A percentile compares a stretch with the other conserved stretches of the same genome.
These are phyloP conservation scores for Trametes elegans DNA, from an alignment of 768 basidiomycete genomes.

Conservation along the genomic window DNA sequence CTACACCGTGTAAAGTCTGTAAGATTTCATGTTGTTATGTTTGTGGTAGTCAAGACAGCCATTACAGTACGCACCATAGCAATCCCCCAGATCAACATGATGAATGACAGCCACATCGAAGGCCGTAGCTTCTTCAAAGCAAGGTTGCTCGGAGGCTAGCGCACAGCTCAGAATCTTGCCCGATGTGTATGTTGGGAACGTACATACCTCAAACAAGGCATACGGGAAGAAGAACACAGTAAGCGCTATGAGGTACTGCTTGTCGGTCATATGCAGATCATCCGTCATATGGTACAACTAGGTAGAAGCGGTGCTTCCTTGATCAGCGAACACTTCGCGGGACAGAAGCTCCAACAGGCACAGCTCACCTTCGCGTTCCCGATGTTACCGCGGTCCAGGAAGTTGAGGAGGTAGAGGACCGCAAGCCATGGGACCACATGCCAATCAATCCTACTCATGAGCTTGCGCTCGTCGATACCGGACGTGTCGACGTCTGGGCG, in stretches of 20 bases:
- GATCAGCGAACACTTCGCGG: neutral
- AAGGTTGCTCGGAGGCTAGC: constrained; percentile 62
- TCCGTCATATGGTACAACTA: constrained; percentile 59
- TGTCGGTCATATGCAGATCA: constrained; percentile 58
- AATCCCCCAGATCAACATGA: constrained; percentile 42
- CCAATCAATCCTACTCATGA: constrained; percentile 60
- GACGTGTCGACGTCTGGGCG: constrained; percentile 52
- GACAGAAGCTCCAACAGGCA: neutral
- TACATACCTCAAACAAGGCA: constrained; percentile 60
- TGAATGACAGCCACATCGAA: constrained; percentile 58
- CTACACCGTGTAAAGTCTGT: constrained; percentile 63
- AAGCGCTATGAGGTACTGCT: constrained; percentile 64
- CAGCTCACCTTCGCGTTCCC: constrained; percentile 70
- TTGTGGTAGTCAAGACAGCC: neutral
- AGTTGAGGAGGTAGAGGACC: constrained; percentile 72
- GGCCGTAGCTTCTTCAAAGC: constrained; percentile 58
- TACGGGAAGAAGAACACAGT: constrained; percentile 80
- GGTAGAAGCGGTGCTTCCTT: neutral
- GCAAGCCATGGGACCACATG: constrained; percentile 75
- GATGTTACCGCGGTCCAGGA: constrained; percentile 60
- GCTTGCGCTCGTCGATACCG: constrained; percentile 49
- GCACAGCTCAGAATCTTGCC: neutral
- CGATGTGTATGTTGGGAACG: constrained; percentile 5
- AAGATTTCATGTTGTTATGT: too few relatives aligned
- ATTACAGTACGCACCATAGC: constrained; percentile 33